phyloP scores from a whole-genome alignment of 2,329 filamentous ascomycete genomes.

The Beauveria rudraprayagi region DNA sequence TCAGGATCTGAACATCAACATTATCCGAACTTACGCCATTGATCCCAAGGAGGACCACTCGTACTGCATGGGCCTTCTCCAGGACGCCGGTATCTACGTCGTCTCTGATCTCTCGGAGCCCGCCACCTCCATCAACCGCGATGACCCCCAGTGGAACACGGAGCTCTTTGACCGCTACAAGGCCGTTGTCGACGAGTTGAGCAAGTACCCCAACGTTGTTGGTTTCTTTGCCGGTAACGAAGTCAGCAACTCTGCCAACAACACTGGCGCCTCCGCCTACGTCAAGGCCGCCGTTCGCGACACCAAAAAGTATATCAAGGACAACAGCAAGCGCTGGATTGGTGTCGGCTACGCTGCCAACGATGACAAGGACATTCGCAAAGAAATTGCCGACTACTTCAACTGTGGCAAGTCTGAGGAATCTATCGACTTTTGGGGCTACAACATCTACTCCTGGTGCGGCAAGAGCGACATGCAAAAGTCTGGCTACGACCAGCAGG shows the following conservation, averaged over 20 bases:
- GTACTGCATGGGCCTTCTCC: conserved; percentile 75
- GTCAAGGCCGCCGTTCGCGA: conserved; percentile 98
- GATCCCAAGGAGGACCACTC: conserved; percentile 72
- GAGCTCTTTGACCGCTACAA: conserved; percentile 75
- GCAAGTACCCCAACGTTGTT: conserved; percentile 80
- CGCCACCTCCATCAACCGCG: conserved; percentile 73
- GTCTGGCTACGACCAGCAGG: conserved; percentile 77
- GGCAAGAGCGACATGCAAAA: conserved; percentile 67
- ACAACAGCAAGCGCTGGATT: conserved; percentile 67
- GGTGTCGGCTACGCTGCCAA: conserved; percentile 95
- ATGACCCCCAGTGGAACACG: conserved; percentile 69
- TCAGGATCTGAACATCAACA: conserved; percentile 73
- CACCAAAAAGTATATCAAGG: conserved; percentile 87
- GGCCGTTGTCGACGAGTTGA: conserved; percentile 70
- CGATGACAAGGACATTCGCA: conserved; percentile 78
- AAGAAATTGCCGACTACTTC: conserved; percentile 82
- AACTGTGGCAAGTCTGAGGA: conserved; percentile 65
- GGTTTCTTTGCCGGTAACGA: conserved; percentile 99
- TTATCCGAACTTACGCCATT: conserved; percentile 90
- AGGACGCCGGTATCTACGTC: conserved; percentile 87
- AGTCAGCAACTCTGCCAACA: conserved; percentile 81
- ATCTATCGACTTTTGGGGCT: conserved; percentile 94
- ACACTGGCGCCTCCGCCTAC: conserved; percentile 83
- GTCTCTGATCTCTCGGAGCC: conserved; percentile 86
- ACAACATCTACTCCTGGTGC: conserved; percentile 99